Evolutionary conservation across 2,329 filamentous ascomycete genomes (phyloP).

Genomic region (Fonsecaea pugnacius): DNA sequence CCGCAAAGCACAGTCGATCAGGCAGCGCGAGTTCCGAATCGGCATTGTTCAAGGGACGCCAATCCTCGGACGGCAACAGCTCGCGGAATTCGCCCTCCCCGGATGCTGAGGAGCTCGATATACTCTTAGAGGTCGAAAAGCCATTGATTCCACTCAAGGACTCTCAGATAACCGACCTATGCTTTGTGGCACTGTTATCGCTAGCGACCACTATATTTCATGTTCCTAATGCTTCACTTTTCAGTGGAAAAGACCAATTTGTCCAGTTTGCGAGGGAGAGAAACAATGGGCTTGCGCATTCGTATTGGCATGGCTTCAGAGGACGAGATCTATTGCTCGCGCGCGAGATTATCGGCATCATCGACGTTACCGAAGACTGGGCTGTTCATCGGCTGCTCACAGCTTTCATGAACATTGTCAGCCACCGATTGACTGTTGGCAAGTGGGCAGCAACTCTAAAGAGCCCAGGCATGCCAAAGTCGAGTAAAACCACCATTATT

Average conservation of each 20-base stretch:
- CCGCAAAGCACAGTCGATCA: conserved; percentile 20
- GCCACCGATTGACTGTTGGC: conserved; percentile 28
- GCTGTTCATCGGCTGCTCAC: conserved; percentile 28
- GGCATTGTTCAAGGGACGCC: conserved; percentile 6
- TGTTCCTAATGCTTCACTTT: conserved; percentile 5
- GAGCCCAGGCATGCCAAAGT: conserved; percentile 2
- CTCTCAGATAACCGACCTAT: conserved; percentile 23
- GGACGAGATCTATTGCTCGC: conserved; percentile 1
- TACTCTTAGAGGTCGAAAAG: background rate
- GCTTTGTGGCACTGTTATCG: conserved; percentile 25
- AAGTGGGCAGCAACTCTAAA: conserved; percentile 25
- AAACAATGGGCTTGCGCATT: conserved; percentile 28
- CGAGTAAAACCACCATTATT: conserved; percentile 33
- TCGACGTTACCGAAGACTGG: conserved; percentile 33
- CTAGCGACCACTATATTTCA: conserved; percentile 25
- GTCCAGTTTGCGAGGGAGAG: conserved; percentile 18
- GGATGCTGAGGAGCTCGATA: background rate
- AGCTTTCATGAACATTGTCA: conserved; percentile 32
- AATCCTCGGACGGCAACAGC: conserved; percentile 5
- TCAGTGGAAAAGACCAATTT: conserved; percentile 20
- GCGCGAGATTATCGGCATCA: conserved; percentile 23
- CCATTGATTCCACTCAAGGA: conserved; percentile 25
- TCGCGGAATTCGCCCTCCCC: background rate
- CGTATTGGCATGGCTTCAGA: conserved; percentile 16
- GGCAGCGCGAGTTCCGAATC: conserved; percentile 16